Percentiles rank a stretch among this genome's conserved stretches.
Conservation (phyloP, 345 rosid species). For the rapeseed (Brassica napus) region Da-Ae NC_063445.1:25243501-25244000, state of each 20-base stretch:
- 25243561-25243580: neutral
- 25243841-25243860: too few relatives aligned
- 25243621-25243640: too few relatives aligned
- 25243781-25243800: neutral
- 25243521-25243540: neutral
- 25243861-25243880: too few relatives aligned
- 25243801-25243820: neutral
- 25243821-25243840: neutral
- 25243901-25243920: too few relatives aligned
- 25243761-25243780: neutral
- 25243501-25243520: neutral
- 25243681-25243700: neutral
- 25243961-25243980: too few relatives aligned
- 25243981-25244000: too few relatives aligned
- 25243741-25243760: neutral
- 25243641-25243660: neutral
- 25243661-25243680: neutral
- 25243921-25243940: too few relatives aligned
- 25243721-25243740: neutral
- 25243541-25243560: neutral
- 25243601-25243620: too few relatives aligned
- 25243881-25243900: too few relatives aligned
- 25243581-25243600: too few relatives aligned
- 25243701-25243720: neutral
- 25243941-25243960: too few relatives aligned